Base-by-base conservation (phyloP, 2,329 filamentous ascomycete species). In the Sporothrix variecibatus region DNA sequence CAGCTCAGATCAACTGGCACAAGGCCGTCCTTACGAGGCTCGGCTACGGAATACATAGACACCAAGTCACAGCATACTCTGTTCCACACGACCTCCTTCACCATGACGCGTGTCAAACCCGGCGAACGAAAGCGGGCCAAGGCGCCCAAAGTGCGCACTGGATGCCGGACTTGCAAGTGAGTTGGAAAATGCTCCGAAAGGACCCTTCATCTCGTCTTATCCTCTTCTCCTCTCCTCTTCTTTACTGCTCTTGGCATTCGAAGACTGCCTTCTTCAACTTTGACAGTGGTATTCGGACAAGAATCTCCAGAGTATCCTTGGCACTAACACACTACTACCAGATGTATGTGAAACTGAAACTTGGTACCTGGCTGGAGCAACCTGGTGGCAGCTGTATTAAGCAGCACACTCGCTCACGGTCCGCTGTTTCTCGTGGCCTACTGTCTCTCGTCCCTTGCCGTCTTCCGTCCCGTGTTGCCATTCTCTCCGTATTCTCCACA, bases 131-230 rank as follows among this genome's bases (percentile, higher is more conserved):
- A 76, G 31, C 71, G 73, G 28, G 72, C 49, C n/a, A 73, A 68
- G 46, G 69, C 75, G 7, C 75, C 75, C 23, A 76, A 76, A 17
- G 75, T 76, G 31, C 75, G 75, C n/a, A 72, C 75, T 6, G 75
- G 75, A 1, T 76, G 75, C 31, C 68, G 69, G 43, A 75, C 75
- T 9, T 76, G 75, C 75, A 76, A 76, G 75, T 76, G 56, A 73
- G 75, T 69, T 15, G 20, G 34, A 15, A 15, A 56, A 56, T 56
- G 43, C 51, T 56, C 51, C 51, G 51, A 56, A 26, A 20, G 51
- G 4, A 28, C 23, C 26, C 23, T 11, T 20, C n/a, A n/a, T 11
- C n/a, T 26, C 23, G 5, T 23, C 2, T 6, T 2, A 20, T 53
- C 17, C 6, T 23, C 20, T 51, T 51, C 46, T 20, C 17, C 46